Conservation (phyloP, 2,329 filamentous ascomycete species). For the Alternaria infectoria region DNA sequence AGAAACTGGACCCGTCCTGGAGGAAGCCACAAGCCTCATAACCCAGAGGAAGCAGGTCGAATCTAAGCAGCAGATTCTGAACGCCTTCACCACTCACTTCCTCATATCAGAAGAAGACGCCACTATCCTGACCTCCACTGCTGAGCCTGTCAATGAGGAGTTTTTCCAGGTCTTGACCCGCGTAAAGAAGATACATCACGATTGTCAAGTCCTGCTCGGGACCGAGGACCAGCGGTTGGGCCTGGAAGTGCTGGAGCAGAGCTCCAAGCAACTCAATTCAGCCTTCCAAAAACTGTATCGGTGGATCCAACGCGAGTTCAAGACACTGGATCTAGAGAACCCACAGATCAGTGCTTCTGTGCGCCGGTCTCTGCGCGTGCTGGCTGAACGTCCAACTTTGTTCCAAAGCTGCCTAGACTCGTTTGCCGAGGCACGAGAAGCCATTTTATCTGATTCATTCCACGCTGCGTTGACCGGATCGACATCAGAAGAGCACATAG, state of each 20-base stretch:
- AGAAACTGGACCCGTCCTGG: constrained; percentile 75
- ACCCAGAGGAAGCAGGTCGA: constrained; percentile 75
- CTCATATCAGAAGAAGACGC: constrained; percentile 82
- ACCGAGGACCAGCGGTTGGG: constrained; percentile 89
- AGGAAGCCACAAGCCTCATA: constrained; percentile 77
- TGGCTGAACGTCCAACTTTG: constrained; percentile 86
- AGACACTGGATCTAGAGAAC: constrained; percentile 88
- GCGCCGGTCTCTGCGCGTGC: constrained; percentile 79
- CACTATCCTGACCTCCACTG: constrained; percentile 74
- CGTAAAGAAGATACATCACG: constrained; percentile 84
- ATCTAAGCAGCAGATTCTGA: constrained; percentile 77
- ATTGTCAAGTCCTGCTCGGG: constrained; percentile 87
- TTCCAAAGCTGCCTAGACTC: constrained; percentile 94
- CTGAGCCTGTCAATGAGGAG: constrained; percentile 80
- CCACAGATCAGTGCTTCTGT: constrained; percentile 89
- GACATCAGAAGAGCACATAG: constrained; percentile 62
- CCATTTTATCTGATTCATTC: constrained; percentile 86
- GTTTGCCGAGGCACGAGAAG: constrained; percentile 88
- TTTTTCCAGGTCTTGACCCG: constrained; percentile 82
- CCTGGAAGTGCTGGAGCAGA: constrained; percentile 89
- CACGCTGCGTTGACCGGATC: constrained; percentile 84
- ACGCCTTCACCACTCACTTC: constrained; percentile 82
- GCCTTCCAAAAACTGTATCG: constrained; percentile 96
- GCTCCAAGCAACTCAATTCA: constrained; percentile 81
- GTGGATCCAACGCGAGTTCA: constrained; percentile 95